These are phyloP conservation scores for Aphanomyces invadans DNA, from an alignment of 352 stramenopile genomes.

Conservation along the genomic window DNA sequence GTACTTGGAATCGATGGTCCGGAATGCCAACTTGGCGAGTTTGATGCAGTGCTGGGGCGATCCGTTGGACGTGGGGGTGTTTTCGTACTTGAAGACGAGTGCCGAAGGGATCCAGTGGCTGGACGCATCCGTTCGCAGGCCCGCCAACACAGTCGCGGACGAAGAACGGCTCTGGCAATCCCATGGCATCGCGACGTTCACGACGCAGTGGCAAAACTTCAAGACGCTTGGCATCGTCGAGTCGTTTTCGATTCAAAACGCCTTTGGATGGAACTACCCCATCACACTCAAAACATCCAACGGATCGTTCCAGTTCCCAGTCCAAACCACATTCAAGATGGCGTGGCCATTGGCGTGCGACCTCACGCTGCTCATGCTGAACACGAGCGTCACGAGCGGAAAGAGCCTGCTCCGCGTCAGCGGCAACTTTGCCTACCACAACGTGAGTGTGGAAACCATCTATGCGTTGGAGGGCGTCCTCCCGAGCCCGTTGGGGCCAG, in stretches of 20 bases:
- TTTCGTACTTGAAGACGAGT: background rate
- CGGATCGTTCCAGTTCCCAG: background rate
- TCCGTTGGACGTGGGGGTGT: background rate
- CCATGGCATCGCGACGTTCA: background rate
- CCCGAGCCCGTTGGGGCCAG: background rate
- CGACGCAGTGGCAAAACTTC: constrained; percentile 24
- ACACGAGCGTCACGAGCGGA: background rate
- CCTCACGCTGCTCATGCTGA: background rate
- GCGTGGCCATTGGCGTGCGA: background rate
- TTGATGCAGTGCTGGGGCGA: background rate
- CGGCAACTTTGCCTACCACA: background rate
- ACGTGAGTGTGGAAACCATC: background rate
- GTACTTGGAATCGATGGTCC: constrained; percentile 13
- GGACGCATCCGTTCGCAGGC: background rate
- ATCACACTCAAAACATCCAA: constrained; percentile 15
- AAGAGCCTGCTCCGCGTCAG: constrained; percentile 1
- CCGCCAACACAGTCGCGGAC: background rate
- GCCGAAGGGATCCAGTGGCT: background rate
- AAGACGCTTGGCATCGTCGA: constrained; percentile 15
- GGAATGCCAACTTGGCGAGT: constrained; percentile 3
- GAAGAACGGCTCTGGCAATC: background rate
- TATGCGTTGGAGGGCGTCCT: background rate
- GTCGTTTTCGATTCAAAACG: constrained; percentile 14
- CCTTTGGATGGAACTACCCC: background rate
- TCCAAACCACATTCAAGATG: constrained; percentile 20